These are phyloP conservation scores for Pichia rugopelliculosa DNA, from an alignment of 805 yeast genomes.

Conservation along the genomic window DNA sequence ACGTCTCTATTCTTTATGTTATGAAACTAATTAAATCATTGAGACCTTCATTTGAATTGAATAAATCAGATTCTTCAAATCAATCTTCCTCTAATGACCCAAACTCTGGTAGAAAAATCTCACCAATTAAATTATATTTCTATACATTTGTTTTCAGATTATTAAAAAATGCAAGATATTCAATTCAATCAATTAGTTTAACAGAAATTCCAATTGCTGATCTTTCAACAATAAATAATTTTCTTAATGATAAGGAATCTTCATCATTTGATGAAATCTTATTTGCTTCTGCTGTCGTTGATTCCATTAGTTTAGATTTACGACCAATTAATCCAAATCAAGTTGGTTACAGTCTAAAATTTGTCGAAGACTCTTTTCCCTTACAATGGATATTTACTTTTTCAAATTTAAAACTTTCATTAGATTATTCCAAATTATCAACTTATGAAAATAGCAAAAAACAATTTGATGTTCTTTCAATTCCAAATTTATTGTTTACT, in stretches of 20 bases:
- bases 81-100: not conserved
- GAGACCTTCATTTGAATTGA: not conserved
- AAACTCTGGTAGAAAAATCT: not conserved
- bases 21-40: slow-evolving; percentile 4
- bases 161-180: slow-evolving; percentile 18
- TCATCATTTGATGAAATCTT: slow-evolving; percentile 9
- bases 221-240: slow-evolving; percentile 6
- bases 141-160: slow-evolving; percentile 17
- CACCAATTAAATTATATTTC: slow-evolving; percentile 8
- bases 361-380: slow-evolving; percentile 36
- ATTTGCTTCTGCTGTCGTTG: slow-evolving; percentile 14
- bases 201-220: slow-evolving; percentile 23
- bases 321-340: slow-evolving; percentile 16
- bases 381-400: slow-evolving; percentile 31
- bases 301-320: slow-evolving; percentile 14
- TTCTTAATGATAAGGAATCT: not conserved
- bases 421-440: slow-evolving; percentile 18
- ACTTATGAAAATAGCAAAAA: slow-evolving; percentile 10
- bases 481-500: slow-evolving; percentile 24
- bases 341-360: slow-evolving; percentile 42
- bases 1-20: slow-evolving; percentile 16
- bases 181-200: slow-evolving; percentile 18
- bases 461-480: slow-evolving; percentile 23
- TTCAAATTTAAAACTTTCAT: slow-evolving; percentile 29
- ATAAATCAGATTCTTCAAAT: not conserved